phyloP scores from a whole-genome alignment of 805 yeast genomes.

The Phaffomyces opuntiae region DNA sequence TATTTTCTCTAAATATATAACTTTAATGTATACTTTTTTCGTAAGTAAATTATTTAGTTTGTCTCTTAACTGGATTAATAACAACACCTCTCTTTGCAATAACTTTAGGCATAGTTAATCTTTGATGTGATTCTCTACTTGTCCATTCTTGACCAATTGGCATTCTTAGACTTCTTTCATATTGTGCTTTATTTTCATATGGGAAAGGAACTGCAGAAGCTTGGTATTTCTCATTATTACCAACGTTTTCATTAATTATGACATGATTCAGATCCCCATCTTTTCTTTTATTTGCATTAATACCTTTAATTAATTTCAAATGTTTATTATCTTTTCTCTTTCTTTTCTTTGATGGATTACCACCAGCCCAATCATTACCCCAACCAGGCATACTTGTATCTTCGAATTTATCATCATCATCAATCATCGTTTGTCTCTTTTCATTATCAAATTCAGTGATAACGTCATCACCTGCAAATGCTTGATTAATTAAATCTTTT shows the following conservation, averaged over 20 bases:
- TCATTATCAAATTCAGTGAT: constrained; percentile 71
- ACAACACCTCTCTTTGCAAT: constrained; percentile 82
- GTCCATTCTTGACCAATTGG: constrained; percentile 99
- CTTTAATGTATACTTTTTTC: too few relatives aligned
- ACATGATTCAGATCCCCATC: constrained; percentile 76
- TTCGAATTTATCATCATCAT: constrained; percentile 83
- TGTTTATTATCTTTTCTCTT: constrained; percentile 17
- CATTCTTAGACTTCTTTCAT: constrained; percentile 87
- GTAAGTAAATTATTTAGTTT: constrained; percentile 22
- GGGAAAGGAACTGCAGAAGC: constrained; percentile 93
- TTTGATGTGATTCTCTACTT: constrained; percentile 78
- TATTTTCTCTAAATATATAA: neutral
- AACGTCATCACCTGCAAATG: constrained; percentile 97
- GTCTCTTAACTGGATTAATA: constrained; percentile 85
- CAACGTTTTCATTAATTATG: constrained; percentile 83
- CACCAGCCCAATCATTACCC: constrained; percentile 81
- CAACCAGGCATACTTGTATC: constrained; percentile 92
- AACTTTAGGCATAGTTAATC: constrained; percentile 81
- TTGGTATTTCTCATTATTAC: constrained; percentile 79
- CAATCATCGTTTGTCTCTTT: constrained; percentile 55
- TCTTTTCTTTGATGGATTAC: constrained; percentile 27
- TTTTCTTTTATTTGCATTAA: constrained; percentile 61
- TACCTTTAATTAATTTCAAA: constrained; percentile 69
- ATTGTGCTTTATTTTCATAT: constrained; percentile 87
- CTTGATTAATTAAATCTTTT: constrained; percentile 76